Percentiles rank a stretch among this genome's conserved stretches.
phyloP scores from a whole-genome alignment of 2,329 filamentous ascomycete genomes.

The Aureobasidium sp. region DNA sequence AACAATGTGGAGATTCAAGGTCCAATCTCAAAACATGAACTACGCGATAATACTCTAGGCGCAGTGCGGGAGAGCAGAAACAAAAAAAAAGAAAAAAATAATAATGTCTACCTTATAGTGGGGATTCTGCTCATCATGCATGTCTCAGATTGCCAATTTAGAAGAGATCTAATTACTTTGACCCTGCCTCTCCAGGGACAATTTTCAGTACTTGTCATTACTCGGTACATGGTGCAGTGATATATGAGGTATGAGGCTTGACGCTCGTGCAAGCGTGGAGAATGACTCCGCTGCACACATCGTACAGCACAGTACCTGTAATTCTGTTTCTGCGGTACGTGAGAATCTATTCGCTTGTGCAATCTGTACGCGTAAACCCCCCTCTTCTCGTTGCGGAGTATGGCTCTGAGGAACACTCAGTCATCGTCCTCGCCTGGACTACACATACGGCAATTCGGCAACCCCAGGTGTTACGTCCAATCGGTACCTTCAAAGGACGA shows the following conservation, averaged over 20 bases:
- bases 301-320: background rate
- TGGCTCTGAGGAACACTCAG: too few species aligned
- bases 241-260: slow-evolving; percentile 6
- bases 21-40: background rate
- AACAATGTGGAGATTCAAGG: slow-evolving; percentile 10
- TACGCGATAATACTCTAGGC: too few species aligned
- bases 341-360: background rate
- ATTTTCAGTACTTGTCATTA: too few species aligned
- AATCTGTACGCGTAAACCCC: slow-evolving; percentile 1
- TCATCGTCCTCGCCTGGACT: background rate
- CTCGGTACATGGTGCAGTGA: background rate
- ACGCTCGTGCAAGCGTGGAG: background rate
- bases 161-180: background rate
- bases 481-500: background rate
- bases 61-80: too few species aligned
- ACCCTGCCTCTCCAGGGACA: too few species aligned
- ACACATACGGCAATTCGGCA: background rate
- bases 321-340: background rate
- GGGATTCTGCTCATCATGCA: too few species aligned
- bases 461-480: background rate
- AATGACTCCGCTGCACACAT: background rate
- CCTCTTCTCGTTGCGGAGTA: too few species aligned
- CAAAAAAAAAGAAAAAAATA: too few species aligned
- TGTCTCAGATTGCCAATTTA: background rate
- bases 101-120: too few species aligned